Percentiles rank a stretch among this genome's conserved stretches.
phyloP scores from a whole-genome alignment of 2,329 filamentous ascomycete genomes.

The Pyricularia grisea region DNA sequence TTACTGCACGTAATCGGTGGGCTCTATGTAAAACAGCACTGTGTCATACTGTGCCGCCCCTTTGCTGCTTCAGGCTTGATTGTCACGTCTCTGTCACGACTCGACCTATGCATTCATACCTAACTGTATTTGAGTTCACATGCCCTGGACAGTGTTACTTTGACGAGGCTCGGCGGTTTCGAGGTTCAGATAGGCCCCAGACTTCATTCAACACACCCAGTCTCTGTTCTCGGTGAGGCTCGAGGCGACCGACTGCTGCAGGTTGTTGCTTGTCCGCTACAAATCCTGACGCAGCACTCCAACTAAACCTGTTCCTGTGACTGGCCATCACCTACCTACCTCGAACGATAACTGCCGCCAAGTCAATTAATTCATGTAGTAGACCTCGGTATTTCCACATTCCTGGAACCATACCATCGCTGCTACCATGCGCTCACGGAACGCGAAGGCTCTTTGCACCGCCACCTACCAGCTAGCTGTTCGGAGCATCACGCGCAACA shows the following conservation, averaged over 20 bases:
- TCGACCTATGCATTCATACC: background rate
- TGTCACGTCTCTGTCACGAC: background rate
- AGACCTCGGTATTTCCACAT: background rate
- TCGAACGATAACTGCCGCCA: background rate
- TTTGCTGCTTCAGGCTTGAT: background rate
- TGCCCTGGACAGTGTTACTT: background rate
- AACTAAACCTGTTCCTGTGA: background rate
- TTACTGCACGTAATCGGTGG: background rate
- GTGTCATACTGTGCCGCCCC: background rate
- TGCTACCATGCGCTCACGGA: constrained; percentile 63
- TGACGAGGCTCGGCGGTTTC: background rate
- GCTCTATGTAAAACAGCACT: background rate
- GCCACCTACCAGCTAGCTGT: constrained; percentile 51
- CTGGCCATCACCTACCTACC: background rate
- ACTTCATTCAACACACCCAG: background rate
- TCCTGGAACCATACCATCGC: constrained; percentile 7
- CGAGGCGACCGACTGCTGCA: background rate
- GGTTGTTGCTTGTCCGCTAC: background rate
- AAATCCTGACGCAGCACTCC: background rate
- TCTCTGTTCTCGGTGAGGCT: background rate
- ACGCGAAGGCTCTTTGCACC: constrained; percentile 57
- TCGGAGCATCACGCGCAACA: constrained; percentile 45
- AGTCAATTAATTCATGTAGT: background rate
- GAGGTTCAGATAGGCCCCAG: background rate
- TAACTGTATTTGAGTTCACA: background rate